Conservation (phyloP, 2,329 filamentous ascomycete genomes). For the Fusarium secorum region DNA sequence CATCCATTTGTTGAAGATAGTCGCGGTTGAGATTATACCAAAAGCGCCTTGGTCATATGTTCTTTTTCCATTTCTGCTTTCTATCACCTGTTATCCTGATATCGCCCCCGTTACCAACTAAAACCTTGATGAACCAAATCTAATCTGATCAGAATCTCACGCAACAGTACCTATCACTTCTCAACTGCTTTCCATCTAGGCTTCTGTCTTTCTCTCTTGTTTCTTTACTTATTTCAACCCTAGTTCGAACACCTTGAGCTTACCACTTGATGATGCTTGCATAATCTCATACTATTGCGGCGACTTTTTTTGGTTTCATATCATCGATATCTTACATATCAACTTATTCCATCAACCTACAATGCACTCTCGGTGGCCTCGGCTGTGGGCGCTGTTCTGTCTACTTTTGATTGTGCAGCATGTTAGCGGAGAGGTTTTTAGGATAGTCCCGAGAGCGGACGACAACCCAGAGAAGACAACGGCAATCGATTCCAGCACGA, state of each 20-base stretch:
- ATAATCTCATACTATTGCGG: constrained; percentile 12
- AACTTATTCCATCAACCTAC: constrained; percentile 10
- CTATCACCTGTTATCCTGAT: constrained; percentile 20
- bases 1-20: neutral
- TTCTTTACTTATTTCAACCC: neutral
- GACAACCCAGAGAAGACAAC: constrained; percentile 24
- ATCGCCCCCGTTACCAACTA: constrained; percentile 14
- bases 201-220: neutral
- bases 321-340: neutral
- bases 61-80: constrained; percentile 18
- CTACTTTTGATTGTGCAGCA: constrained; percentile 51
- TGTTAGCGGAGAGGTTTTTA: constrained; percentile 46
- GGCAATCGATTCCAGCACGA: constrained; percentile 15
- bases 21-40: constrained; percentile 14
- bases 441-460: constrained; percentile 48
- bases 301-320: constrained; percentile 27
- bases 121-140: constrained; percentile 10
- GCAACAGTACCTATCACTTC: neutral
- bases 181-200: neutral
- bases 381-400: constrained; percentile 51
- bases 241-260: neutral
- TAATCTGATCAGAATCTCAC: constrained; percentile 6
- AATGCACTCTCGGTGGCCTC: constrained; percentile 49
- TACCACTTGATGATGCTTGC: constrained; percentile 33
- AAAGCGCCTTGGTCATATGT: constrained; percentile 16